Base-by-base conservation (phyloP, 305 asterid species). In the Fraxinus latifolia region DNA sequence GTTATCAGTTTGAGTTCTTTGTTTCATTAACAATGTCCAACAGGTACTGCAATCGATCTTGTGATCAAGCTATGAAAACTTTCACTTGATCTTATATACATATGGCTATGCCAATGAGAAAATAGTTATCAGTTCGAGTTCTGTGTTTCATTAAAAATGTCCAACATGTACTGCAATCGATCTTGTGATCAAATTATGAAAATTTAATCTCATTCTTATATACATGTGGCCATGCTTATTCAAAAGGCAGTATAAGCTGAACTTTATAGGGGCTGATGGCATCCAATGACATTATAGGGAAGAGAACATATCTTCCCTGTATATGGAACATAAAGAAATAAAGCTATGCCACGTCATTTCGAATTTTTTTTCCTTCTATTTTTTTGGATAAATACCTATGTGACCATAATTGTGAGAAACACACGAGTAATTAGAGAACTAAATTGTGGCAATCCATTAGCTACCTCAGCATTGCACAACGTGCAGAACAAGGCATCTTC, bases 401-500 rank as follows among this genome's bases (percentile, higher is more conserved):
- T 1, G 31, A 29, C 23, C 65, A 55, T 27, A 31, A 72, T 79
- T 34, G 62, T 53, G 62, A 58, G 15, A 78, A 44, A 80, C 8
- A 33, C 21, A 32, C 2, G 11, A 65, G 79, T 37, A 80, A 33
- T 27, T 73, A 80, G 50, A 76, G 79, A 71, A 55, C 15, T 14
- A 36, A 62, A 81, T 37, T 5, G 78, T n/a, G 70, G 82, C 33
- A 80, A 81, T 31, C 12, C 73, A 77, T 67, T 74, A 78, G 84
- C 87, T 88, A 96, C 99, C 99, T 96, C 99, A 25, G 97, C 95
- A 76, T 93, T 90, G 90, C 99, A 96, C 87, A 96, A 84, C 19
- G 99, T 96, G 93, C 99, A 96, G 88, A 93, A 96, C 89, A 96
- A 87, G 39, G 98, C 99, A 84, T 96, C 99, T 89, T 94, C 99